These are phyloP conservation scores for Rugonectria rugulosa DNA, from an alignment of 2,329 filamentous ascomycete species.

Conservation along the genomic window DNA sequence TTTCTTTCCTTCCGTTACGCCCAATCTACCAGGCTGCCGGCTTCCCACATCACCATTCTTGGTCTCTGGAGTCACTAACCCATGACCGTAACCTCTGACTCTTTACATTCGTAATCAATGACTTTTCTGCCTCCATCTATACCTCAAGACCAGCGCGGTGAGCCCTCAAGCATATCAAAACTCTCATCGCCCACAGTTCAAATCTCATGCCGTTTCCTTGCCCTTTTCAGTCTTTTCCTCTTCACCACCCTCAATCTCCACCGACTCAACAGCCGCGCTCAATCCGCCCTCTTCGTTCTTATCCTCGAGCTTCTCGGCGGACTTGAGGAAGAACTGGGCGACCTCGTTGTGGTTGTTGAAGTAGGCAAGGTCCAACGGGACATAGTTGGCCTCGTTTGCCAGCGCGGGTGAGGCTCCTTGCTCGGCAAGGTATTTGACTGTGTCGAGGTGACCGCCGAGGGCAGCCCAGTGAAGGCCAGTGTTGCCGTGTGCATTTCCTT, in stretches of 20 bases:
- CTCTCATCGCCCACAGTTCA: no score
- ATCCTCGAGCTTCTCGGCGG: conserved; percentile 56
- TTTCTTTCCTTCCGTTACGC: no score
- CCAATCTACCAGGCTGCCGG: no score
- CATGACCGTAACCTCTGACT: no score
- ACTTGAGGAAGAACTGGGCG: conserved; percentile 66
- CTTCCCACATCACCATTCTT: no score
- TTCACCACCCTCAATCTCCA: conserved; percentile 48
- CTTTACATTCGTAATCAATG: no score
- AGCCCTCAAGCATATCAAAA: no score
- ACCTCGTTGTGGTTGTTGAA: conserved; percentile 72
- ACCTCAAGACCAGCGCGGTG: no score
- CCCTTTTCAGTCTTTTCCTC: conserved; percentile 34
- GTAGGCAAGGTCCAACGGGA: conserved; percentile 77
- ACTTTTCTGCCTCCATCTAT: no score
- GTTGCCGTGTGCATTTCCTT: conserved; percentile 83
- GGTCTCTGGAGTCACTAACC: no score
- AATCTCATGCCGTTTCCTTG: conserved; percentile 25
- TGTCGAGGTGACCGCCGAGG: conserved; percentile 83
- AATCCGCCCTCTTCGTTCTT: conserved; percentile 56
- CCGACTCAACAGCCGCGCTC: conserved; percentile 46
- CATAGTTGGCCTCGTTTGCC: conserved; percentile 84
- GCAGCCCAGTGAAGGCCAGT: conserved; percentile 95
- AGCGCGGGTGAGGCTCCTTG: conserved; percentile 79
- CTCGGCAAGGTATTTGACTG: conserved; percentile 79